Conservation (phyloP, 495 filamentous ascomycete species). For the Tuber indicum region DNA sequence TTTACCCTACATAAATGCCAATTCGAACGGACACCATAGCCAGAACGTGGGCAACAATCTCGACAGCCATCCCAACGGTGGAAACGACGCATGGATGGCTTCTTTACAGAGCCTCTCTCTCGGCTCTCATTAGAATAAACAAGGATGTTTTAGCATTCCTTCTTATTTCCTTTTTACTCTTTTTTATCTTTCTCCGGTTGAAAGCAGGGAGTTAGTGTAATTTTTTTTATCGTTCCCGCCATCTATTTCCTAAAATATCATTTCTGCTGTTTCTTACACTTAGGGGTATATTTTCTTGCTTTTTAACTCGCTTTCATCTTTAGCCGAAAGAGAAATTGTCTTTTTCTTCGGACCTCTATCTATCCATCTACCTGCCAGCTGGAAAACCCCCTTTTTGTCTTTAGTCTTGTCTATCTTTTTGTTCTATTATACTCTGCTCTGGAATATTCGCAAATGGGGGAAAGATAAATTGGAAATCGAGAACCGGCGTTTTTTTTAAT, state of each 20-base stretch:
- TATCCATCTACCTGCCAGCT: not conserved
- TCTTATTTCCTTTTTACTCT: constrained; percentile 24
- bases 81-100: constrained; percentile 36
- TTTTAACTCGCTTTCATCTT: constrained; percentile 17
- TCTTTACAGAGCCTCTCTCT: constrained; percentile 39
- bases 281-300: constrained; percentile 23
- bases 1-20: constrained; percentile 36
- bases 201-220: constrained; percentile 34
- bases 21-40: constrained; percentile 20
- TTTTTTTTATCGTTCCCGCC: constrained; percentile 23
- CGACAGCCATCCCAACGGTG: constrained; percentile 24
- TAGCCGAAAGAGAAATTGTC: not conserved
- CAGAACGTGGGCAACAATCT: constrained; percentile 30
- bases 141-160: constrained; percentile 13
- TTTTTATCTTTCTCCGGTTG: constrained; percentile 27
- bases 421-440: not conserved
- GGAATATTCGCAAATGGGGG: constrained; percentile 7
- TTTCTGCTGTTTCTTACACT: constrained; percentile 21
- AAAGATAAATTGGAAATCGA: constrained; percentile 19
- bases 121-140: constrained; percentile 38
- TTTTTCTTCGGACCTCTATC: not conserved
- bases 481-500: constrained; percentile 20
- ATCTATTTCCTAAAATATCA: constrained; percentile 28
- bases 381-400: not conserved
- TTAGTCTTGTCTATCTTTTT: constrained; percentile 7